Base-by-base conservation (phyloP, 768 basidiomycete species). In the Mycena albidolilacea region DNA sequence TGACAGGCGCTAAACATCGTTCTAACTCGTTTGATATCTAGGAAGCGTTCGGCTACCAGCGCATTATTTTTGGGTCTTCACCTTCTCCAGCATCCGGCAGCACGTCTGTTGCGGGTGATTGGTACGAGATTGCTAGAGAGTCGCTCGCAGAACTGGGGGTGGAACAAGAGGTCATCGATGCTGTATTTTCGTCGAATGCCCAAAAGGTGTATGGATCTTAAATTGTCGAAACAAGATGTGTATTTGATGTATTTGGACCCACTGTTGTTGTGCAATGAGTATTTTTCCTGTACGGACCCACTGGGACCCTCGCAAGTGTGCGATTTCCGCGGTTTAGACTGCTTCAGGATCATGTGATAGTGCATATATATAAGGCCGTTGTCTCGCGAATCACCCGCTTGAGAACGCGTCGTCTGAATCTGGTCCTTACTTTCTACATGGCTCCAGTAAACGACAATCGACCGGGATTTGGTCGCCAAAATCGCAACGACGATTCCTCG, bases 51-150 rank as follows among this genome's bases (percentile, higher is more conserved):
- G 95, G 95, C 8, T 94, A 90, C 77, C 87, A 93, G 77, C 89
- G 95, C 64, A 95, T 96, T 76, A 87, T 96, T 21, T 96, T 93
- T 81, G 95, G 95, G 9, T 92, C 94, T 10, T 91, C 94, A 1
- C 89, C 92, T 41, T 90, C 92, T 12, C 81, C 85, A n/a, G 82
- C 84, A 5, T 84, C 85, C 3, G 84, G 84, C 35, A 84, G 85
- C 37, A 77, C 84, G 35, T 89, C 89, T 5, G 85, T 85, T 59
- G 87, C 90, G 3, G 87, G 86, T 46, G 90, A 91, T 72, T 96
- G 95, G 95, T 96, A 95, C 77, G 92, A 91, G 76, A 88, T 95
- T 66, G 93, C 94, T 12, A 87, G 92, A 74, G 94, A 94, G 78
- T 91, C 91, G 1, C 87, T 95, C 70, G 90, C 93, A 37, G 95